Evolutionary conservation across 805 yeast genomes (phyloP), one percentile per base, ranked within the genome.

Genomic region (Clavispora vitiphila): DNA sequence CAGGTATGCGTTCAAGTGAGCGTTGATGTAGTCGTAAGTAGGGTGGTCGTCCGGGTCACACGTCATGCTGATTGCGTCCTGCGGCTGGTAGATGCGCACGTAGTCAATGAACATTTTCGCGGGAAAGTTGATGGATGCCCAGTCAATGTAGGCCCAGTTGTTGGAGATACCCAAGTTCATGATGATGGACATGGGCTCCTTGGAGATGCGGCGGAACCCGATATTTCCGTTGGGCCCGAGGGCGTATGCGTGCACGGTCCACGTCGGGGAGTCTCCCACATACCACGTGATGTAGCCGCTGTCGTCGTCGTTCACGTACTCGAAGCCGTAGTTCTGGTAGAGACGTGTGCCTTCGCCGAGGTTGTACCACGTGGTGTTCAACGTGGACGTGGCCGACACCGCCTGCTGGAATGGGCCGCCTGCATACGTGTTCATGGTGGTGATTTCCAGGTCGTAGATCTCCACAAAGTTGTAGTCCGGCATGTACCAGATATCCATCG

Each of bases 111-210:
- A 69, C 81, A 90, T 71, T 1, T 77, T 72, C 11, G 76, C 77
- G 2, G 99, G 99, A 77, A 91, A 91, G 35, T 65, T 65, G 44
- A 89, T 69, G 4, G 80, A 69, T 34, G 80, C 78, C 96, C 96
- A 91, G 65, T 89, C 91, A 47, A 91, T 91, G 62, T 86, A 87
- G 7, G 93, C 86, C 98, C 98, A 91, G 46, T 80, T 84, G 55
- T 82, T 84, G 12, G 97, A 90, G 40, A 91, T 68, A 72, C 96
- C 99, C 66, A 91, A 65, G 62, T 91, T 91, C 72, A 91, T 57
- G 50, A 91, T 66, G 46, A 91, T 75, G 2, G 95, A 76, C 97
- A 91, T 89, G 49, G 98, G 98, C 59, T 91, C 99, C 60, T 84
- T 83, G 18, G 93, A 73, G 22, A 91, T 76, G 49, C 77, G 65